A percentile compares a stretch with the other conserved stretches of the same genome.
phyloP scores from a whole-genome alignment of 169 alveolate genomes.

The Plasmodium inui region DNA sequence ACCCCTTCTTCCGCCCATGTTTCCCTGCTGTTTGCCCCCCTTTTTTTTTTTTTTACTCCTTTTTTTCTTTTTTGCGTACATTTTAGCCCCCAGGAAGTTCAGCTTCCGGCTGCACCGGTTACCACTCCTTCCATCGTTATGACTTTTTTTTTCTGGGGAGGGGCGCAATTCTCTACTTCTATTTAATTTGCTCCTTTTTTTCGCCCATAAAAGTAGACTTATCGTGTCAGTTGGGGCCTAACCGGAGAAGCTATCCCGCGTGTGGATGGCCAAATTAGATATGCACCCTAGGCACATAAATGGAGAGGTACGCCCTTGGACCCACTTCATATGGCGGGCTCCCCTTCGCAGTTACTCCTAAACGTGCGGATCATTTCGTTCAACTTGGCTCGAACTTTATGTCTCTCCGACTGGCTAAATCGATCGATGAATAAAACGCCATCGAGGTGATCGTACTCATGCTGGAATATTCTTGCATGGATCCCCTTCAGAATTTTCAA shows the following conservation, averaged over 20 bases:
- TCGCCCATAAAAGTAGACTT: background rate
- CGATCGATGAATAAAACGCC: slow-evolving; percentile 72
- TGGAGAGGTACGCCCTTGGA: background rate
- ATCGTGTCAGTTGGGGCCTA: background rate
- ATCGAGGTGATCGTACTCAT: slow-evolving; percentile 75
- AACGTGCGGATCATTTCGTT: slow-evolving; percentile 35
- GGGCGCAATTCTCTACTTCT: background rate
- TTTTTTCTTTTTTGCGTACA: background rate
- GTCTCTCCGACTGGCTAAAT: slow-evolving; percentile 34
- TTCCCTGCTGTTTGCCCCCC: background rate
- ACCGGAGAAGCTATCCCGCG: background rate
- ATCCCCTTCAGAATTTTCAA: slow-evolving; percentile 59
- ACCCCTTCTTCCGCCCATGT: background rate
- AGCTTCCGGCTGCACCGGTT: background rate
- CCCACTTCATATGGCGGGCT: slow-evolving; percentile 9
- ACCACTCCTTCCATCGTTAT: background rate
- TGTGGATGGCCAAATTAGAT: background rate
- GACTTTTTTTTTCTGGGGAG: background rate
- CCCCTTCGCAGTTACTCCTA: slow-evolving; percentile 29
- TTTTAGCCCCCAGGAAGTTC: background rate
- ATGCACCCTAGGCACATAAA: background rate
- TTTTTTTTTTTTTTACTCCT: background rate
- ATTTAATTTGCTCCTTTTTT: background rate
- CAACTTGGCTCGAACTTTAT: slow-evolving; percentile 26
- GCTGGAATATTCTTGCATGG: slow-evolving; percentile 74